phyloP scores from a whole-genome alignment of 1,284 basidiomycete genomes.

The Coniferiporia sulphurascens region DNA sequence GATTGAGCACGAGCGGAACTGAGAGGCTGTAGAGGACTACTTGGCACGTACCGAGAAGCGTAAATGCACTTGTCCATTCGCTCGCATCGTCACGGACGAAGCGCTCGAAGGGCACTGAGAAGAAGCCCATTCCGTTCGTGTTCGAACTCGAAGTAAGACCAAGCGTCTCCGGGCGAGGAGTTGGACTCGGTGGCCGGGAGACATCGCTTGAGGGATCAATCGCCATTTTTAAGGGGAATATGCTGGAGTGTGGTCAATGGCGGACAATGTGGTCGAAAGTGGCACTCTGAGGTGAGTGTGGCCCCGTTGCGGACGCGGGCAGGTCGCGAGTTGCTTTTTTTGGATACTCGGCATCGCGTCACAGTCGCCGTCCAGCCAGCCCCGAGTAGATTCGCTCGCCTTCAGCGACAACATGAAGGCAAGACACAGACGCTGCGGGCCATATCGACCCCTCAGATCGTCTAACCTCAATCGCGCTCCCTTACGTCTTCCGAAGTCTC shows the following conservation, averaged over 20 bases:
- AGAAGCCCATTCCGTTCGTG: slow-evolving; percentile 35
- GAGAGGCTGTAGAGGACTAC: background rate
- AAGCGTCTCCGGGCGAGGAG: slow-evolving; percentile 10
- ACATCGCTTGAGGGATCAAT: slow-evolving; percentile 11
- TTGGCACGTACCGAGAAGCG: slow-evolving; percentile 54
- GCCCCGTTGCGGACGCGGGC: no score
- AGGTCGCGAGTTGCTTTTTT: background rate
- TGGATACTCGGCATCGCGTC: background rate
- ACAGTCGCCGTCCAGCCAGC: background rate
- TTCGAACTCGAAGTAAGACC: background rate
- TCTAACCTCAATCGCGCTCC: no score
- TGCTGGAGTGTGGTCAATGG: background rate
- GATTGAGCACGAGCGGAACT: slow-evolving; percentile 18
- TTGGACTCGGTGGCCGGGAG: slow-evolving; percentile 16
- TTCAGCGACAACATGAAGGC: background rate
- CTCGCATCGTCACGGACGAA: slow-evolving; percentile 48
- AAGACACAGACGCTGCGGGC: no score
- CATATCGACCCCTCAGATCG: no score
- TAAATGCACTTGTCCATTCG: slow-evolving; percentile 59
- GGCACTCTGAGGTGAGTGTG: background rate
- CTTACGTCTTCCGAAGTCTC: no score
- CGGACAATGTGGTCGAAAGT: background rate
- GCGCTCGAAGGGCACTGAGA: slow-evolving; percentile 48
- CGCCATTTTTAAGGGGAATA: slow-evolving; percentile 5
- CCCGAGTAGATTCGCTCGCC: background rate